Evolutionary conservation across 2,329 filamentous ascomycete genomes (phyloP).

Genomic region (Fonsecaea erecta): DNA sequence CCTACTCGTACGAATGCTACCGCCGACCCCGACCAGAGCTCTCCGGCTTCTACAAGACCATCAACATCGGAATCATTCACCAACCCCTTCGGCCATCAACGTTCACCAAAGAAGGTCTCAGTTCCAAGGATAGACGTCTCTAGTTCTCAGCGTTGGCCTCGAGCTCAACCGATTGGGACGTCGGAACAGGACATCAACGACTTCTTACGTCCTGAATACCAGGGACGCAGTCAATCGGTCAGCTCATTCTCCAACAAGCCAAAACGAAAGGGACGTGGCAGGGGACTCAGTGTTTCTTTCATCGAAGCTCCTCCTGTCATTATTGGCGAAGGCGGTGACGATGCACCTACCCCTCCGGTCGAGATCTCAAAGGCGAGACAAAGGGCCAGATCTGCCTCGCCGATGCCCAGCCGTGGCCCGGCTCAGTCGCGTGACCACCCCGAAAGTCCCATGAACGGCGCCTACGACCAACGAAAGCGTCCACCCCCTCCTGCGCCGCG

Average conservation of each 20-base stretch:
- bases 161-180: conserved; percentile 34
- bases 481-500: conserved; percentile 1
- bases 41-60: conserved; percentile 27
- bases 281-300: conserved; percentile 76
- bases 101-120: conserved; percentile 41
- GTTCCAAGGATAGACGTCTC: conserved; percentile 45
- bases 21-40: conserved; percentile 6
- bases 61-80: conserved; percentile 35
- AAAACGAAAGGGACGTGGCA: conserved; percentile 55
- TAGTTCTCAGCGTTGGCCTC: conserved; percentile 42
- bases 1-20: conserved; percentile 1
- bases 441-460: not conserved
- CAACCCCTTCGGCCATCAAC: conserved; percentile 12
- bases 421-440: conserved; percentile 1
- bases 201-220: conserved; percentile 33
- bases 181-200: conserved; percentile 14
- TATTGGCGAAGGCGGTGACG: conserved; percentile 91
- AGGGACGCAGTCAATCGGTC: conserved; percentile 35
- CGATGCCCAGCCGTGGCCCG: conserved; percentile 16
- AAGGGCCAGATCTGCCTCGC: conserved; percentile 36
- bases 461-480: not conserved
- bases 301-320: conserved; percentile 72
- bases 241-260: conserved; percentile 40
- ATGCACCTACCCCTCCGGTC: conserved; percentile 71
- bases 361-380: conserved; percentile 63